Evolutionary conservation across 345 rosid genomes (phyloP).

Genomic region (Balakata baccata): DNA sequence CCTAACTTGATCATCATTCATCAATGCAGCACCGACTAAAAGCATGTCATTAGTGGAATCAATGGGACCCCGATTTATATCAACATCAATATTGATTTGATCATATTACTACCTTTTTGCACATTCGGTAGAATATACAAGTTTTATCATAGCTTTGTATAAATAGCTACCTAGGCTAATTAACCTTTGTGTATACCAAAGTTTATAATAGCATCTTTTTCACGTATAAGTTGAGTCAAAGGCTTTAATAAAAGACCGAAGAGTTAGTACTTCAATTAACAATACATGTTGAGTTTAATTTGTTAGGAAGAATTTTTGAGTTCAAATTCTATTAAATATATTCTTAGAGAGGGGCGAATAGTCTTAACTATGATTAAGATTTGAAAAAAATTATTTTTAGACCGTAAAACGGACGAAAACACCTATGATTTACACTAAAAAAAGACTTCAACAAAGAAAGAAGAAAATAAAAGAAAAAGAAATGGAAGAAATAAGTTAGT

Average conservation of each 20-base stretch:
- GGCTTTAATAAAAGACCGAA: too few relatives aligned
- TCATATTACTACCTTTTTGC: conserved; percentile 12
- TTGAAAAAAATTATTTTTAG: too few relatives aligned
- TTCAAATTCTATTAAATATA: too few relatives aligned
- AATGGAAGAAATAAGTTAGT: background rate
- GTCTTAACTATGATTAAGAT: too few relatives aligned
- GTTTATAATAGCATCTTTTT: conserved; percentile 26
- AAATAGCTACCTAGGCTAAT: background rate
- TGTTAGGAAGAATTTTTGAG: too few relatives aligned
- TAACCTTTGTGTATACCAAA: conserved; percentile 22
- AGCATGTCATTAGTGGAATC: conserved; percentile 44
- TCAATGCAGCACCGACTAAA: conserved; percentile 35
- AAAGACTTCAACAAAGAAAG: conserved; percentile 23
- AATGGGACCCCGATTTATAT: conserved; percentile 18
- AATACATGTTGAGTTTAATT: too few relatives aligned
- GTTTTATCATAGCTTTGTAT: background rate
- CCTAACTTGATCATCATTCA: conserved; percentile 27
- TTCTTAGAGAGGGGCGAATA: too few relatives aligned
- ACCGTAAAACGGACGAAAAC: too few relatives aligned
- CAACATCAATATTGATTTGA: conserved; percentile 20
- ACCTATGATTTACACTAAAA: too few relatives aligned
- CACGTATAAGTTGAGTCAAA: conserved; percentile 35
- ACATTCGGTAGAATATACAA: conserved; percentile 16
- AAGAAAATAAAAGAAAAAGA: background rate
- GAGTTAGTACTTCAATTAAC: too few relatives aligned